Evolutionary conservation across 2,329 filamentous ascomycete genomes (phyloP), one percentile per base, ranked within the genome.

Genomic region (Orbilia javanica): DNA sequence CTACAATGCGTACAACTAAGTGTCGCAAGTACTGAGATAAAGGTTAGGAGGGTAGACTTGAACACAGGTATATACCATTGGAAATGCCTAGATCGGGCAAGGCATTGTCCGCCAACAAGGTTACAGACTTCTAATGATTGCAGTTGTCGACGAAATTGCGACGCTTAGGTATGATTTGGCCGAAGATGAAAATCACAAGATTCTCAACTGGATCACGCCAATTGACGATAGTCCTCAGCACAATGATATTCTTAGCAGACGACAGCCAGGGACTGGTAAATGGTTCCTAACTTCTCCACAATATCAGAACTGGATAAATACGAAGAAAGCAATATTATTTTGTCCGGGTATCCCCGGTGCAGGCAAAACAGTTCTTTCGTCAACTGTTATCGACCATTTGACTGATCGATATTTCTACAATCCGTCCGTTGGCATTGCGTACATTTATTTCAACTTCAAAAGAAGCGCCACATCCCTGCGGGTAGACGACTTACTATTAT

Each of bases 271-370:
- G 7, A 72, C 57, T 6, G 57, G 68, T 2, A 10, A 84, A 67
- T 88, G 86, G 86, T 81, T 88, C 2, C 80, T 88, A 0, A 79
- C 84, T 2, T 85, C 85, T 0, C 3, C 13, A 0, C 82, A 85
- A 48, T 87, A 83, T 76, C 29, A 63, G 13, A 39, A 46, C 13
- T 72, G 68, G 68, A 4, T 72, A 27, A 55, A 29, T 15, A 22
- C 46, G 29, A 10, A 27, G 4, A 55, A 36, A 25, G 22, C 36
- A 22, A 29, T 46, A 36, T n/a, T 88, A 0, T 87, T 86, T 77
- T 88, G 86, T 75, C 84, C 83, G 1, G 86, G 86, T 0, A 85
- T 86, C 13, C 86, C 86, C 0, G 86, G 87, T 2, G 85, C 86
- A 0, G 86, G 87, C 0, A 88, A 88, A 80, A 88, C 86, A 0